Base-by-base conservation (phyloP, 2,329 filamentous ascomycete genomes). In the Chrysosporium keratinophilum region DNA sequence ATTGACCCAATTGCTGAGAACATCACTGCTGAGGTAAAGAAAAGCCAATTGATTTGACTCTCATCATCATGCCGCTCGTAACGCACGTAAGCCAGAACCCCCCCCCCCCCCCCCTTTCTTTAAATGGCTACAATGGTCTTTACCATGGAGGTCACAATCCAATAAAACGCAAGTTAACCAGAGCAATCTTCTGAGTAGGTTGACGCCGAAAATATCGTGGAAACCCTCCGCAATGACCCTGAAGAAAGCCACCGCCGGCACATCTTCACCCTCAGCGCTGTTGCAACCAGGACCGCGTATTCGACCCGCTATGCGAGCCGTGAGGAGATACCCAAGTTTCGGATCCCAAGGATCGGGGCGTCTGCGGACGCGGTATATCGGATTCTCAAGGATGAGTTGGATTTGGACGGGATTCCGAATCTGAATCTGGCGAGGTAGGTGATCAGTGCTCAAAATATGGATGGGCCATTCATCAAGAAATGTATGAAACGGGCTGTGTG, bases 361-460 rank as follows among this genome's bases (percentile, higher is more conserved):
- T 61, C 64, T 42, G 77, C 78, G 9, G 81, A 84, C 58, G 77
- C 79, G 0, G 83, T 84, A 0, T 80, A 84, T 60, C 80, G 84
- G 59, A 74, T 87, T 66, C 72, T 83, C 56, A 77, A 75, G 57
- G 80, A 83, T 64, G 80, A 84, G 60, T 66, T 82, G 35, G 79
- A 84, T 64, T 71, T 85, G 1, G 81, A 85, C 61, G 81, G 83
- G 28, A 75, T 77, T 46, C 83, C 84, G 0, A 84, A 83, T 59
- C 69, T 87, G 58, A 87, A 87, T 62, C 69, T 85, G 23, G 83
- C 84, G 58, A 76, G 69, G 74, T 75, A 63, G 50, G 55, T 23
- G 54, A 47, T 12, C 23, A 28, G 7, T 7, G 23, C 7, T n/a
- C n/a, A n/a, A n/a, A n/a, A n/a, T n/a, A n/a, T n/a, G n/a, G n/a